Evolutionary conservation across 1,284 basidiomycete species (phyloP), one percentile per base, ranked within the genome.

Genomic region (Testicularia cyperi): DNA sequence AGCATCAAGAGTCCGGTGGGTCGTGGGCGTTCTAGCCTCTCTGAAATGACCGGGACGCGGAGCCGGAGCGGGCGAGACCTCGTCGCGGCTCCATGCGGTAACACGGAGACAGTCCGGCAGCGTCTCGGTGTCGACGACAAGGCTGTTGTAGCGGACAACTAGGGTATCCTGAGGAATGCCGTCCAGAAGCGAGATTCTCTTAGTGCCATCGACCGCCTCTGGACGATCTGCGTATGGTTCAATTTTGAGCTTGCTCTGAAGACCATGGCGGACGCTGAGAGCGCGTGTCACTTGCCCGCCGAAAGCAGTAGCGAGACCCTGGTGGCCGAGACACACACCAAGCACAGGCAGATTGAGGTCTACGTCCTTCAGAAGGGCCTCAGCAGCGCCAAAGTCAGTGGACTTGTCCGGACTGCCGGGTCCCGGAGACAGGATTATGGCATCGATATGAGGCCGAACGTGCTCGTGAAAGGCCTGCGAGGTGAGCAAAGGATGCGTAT

Each of bases 321-420:
- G 94, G 43, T 92, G 83, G 0, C 94, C 94, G 10, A 97, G 82
- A 71, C 92, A 97, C 4, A 97, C 86, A 2, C 90, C 90, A 52
- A 92, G 87, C 30, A 90, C 82, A 1, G 90, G 90, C 2, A 87
- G 46, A 24, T 81, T 43, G 12, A 60, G 44, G 5, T 29, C 36
- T n/a, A 45, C 39, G 9, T 60, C 31, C 19, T 55, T 63, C 21
- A 75, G 55, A 20, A 74, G 39, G 3, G 53, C 42, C 22, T 51
- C 60, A 14, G 70, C 57, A 10, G 67, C 48, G 4, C 69, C 70
- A 47, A 76, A 76, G 30, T 76, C 74, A 8, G 38, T 36, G 2
- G 44, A 40, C 22, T 57, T 57, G 9, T 63, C 45, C 2, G 74
- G 68, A 16, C 53, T 53, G 16, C 74, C 74, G 2, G 74, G 74